Conservation (phyloP, 441 rosid species). For the Bocquillonia castaneifolia region DNA sequence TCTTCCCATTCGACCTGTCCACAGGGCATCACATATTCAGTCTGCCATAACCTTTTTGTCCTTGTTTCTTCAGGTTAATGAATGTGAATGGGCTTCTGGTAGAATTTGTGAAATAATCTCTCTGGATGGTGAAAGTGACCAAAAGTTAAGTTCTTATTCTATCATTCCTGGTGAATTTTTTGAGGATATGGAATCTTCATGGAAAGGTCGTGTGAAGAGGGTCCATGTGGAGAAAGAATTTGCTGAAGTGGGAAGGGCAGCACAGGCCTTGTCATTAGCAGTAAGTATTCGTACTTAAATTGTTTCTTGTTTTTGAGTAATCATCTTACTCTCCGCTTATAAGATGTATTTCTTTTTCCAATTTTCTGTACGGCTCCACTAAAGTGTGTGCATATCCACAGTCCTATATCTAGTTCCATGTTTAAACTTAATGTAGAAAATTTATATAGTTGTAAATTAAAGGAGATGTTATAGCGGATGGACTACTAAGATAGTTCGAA, state of each 20-base stretch:
- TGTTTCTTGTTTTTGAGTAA: slow-evolving; percentile 6
- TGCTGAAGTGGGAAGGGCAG: slow-evolving; percentile 59
- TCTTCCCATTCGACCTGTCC: neutral
- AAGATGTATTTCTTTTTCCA: neutral
- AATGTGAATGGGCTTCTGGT: slow-evolving; percentile 64
- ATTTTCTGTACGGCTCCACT: neutral
- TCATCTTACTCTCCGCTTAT: neutral
- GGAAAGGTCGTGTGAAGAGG: slow-evolving; percentile 84
- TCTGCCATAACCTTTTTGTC: neutral
- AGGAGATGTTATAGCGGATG: neutral
- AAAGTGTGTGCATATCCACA: neutral
- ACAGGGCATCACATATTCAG: neutral
- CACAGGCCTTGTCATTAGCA: slow-evolving; percentile 63
- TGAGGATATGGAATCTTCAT: slow-evolving; percentile 82
- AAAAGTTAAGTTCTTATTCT: slow-evolving; percentile 36
- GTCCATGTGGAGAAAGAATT: slow-evolving; percentile 67
- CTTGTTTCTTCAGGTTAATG: slow-evolving; percentile 49
- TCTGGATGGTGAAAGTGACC: slow-evolving; percentile 64
- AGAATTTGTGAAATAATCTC: slow-evolving; percentile 69
- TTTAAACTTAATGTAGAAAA: neutral
- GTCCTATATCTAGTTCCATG: neutral
- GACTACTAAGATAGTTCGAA: neutral
- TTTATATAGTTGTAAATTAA: neutral
- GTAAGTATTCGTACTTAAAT: slow-evolving; percentile 38
- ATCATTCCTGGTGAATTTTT: slow-evolving; percentile 76